A percentile compares a stretch with the other conserved stretches of the same genome.
phyloP scores from a whole-genome alignment of 257 asterid genomes.

The Solanum chaucha region DNA sequence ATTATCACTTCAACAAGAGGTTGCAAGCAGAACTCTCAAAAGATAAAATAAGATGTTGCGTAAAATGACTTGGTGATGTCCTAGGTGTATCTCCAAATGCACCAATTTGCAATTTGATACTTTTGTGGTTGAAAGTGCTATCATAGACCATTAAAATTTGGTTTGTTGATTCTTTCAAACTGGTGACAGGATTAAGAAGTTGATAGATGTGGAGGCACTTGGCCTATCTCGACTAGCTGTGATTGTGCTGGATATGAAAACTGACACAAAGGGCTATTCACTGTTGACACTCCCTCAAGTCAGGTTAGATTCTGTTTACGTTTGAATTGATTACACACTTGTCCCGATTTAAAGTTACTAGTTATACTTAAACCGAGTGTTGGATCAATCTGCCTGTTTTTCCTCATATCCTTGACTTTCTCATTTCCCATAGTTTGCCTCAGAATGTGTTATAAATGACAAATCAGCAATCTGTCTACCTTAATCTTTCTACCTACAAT shows the following conservation, averaged over 20 bases:
- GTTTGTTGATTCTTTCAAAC: background rate
- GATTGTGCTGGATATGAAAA: constrained; percentile 76
- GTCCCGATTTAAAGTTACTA: background rate
- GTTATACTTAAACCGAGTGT: background rate
- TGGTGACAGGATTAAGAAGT: constrained; percentile 68
- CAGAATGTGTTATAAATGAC: background rate
- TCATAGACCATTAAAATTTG: background rate
- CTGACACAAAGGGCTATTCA: constrained; percentile 90
- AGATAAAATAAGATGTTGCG: background rate
- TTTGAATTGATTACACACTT: background rate
- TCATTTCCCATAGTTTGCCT: no score
- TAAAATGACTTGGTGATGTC: background rate
- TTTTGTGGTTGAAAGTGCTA: background rate
- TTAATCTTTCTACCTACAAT: background rate
- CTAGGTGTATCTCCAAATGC: background rate
- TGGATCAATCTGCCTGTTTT: background rate
- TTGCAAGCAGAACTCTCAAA: background rate
- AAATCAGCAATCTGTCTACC: background rate
- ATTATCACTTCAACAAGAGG: background rate
- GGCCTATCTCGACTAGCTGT: constrained; percentile 70
- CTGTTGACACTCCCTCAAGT: constrained; percentile 88
- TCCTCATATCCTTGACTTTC: no score
- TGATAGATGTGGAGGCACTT: constrained; percentile 75
- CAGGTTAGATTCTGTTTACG: constrained; percentile 41
- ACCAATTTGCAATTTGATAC: background rate